Percentiles rank a stretch among this genome's conserved stretches.
These are phyloP conservation scores for Sanghuangporus weigelae DNA, from an alignment of 1,284 basidiomycete species.

Conservation along the genomic window DNA sequence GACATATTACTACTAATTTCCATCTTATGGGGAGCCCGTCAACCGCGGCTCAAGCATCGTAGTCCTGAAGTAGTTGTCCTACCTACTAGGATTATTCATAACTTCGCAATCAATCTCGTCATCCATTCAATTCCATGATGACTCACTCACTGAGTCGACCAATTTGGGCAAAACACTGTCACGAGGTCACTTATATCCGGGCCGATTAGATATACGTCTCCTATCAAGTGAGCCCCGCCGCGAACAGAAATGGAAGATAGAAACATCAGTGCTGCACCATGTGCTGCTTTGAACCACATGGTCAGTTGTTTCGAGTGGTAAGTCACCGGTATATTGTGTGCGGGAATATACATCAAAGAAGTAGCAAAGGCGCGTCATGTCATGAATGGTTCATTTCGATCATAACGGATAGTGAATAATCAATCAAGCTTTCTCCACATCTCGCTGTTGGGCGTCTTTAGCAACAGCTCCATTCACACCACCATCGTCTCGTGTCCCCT, in stretches of 20 bases:
- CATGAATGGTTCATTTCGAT: background rate
- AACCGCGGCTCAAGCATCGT: too few species aligned
- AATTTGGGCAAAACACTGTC: background rate
- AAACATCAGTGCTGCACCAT: too few species aligned
- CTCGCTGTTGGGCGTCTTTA: background rate
- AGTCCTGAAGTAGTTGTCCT: too few species aligned
- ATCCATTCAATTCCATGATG: too few species aligned
- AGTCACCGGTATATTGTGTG: too few species aligned
- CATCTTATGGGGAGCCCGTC: too few species aligned
- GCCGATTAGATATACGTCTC: background rate
- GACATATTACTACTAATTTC: too few species aligned
- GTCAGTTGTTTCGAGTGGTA: too few species aligned
- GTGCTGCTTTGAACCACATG: too few species aligned
- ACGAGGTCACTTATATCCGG: background rate
- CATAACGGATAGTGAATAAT: background rate
- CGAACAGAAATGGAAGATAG: background rate
- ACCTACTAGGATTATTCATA: too few species aligned
- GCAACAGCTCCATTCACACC: background rate
- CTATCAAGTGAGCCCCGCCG: background rate
- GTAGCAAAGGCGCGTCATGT: background rate
- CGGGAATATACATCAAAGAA: background rate
- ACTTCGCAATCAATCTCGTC: too few species aligned
- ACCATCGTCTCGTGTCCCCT: background rate
- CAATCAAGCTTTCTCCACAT: conserved; percentile 2
- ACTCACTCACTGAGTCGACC: background rate